Evolutionary conservation across 2,329 filamentous ascomycete species (phyloP).

Genomic region (Talaromyces sp.): DNA sequence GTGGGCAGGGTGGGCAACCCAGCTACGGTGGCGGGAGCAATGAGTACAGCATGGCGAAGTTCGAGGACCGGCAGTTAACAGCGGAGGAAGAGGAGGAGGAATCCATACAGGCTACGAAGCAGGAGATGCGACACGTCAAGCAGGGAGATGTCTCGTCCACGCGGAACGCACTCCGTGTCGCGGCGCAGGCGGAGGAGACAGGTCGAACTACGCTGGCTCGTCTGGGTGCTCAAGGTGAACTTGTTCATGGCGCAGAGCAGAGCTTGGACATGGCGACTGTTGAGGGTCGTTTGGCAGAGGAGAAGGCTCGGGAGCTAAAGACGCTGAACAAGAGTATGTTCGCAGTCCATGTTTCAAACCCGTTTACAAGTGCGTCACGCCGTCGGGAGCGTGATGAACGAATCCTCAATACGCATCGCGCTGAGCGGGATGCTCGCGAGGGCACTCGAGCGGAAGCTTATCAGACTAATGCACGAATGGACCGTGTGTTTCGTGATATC

Average conservation of each 20-base stretch:
- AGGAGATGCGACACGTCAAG: slow-evolving; percentile 75
- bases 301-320: slow-evolving; percentile 80
- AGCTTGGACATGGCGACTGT: slow-evolving; percentile 80
- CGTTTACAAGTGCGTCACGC: slow-evolving; percentile 72
- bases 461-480: slow-evolving; percentile 58
- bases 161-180: slow-evolving; percentile 68
- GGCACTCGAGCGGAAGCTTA: slow-evolving; percentile 59
- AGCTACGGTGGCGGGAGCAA: slow-evolving; percentile 27
- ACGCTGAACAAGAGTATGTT: slow-evolving; percentile 90
- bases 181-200: slow-evolving; percentile 69
- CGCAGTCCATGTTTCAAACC: slow-evolving; percentile 75
- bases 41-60: slow-evolving; percentile 45
- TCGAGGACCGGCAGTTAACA: slow-evolving; percentile 75
- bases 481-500: slow-evolving; percentile 67
- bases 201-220: slow-evolving; percentile 72
- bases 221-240: slow-evolving; percentile 77
- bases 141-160: slow-evolving; percentile 75
- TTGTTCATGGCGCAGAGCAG: slow-evolving; percentile 78
- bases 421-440: slow-evolving; percentile 60
- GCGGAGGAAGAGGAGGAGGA: slow-evolving; percentile 78
- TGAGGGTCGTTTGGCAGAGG: slow-evolving; percentile 74
- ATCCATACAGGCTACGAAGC: slow-evolving; percentile 70
- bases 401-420: slow-evolving; percentile 66
- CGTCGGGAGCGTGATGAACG: slow-evolving; percentile 67
- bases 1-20: slow-evolving; percentile 15